phyloP scores from a whole-genome alignment of 345 rosid species.

The Lenwebbia sp. region DNA sequence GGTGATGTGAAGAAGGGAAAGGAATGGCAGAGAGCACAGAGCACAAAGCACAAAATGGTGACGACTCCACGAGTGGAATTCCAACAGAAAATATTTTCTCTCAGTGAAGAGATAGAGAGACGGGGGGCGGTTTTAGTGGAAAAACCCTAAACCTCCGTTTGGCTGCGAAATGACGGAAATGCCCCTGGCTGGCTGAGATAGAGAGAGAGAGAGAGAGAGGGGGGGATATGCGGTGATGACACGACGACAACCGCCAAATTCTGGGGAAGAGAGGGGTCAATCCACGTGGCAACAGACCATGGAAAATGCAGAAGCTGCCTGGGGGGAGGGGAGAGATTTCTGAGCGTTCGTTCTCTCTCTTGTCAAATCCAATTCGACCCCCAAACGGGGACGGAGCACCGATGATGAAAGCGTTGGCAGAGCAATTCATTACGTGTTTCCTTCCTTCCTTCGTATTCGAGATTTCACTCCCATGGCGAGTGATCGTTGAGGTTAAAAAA shows the following conservation, averaged over 20 bases:
- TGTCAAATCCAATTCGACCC: not conserved
- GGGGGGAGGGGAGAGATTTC: not conserved
- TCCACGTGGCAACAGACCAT: not conserved
- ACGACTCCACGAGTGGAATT: not conserved
- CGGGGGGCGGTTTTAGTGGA: not conserved
- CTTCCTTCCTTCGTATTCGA: not conserved
- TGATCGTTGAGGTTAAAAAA: not conserved
- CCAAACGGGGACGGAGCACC: too few relatives aligned
- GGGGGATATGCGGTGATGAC: not conserved
- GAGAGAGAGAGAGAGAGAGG: not conserved
- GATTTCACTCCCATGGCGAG: not conserved
- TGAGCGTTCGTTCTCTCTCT: not conserved
- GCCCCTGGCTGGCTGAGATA: not conserved
- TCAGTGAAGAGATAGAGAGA: not conserved
- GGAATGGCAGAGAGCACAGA: not conserved
- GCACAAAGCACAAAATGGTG: not conserved
- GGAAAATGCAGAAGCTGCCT: not conserved
- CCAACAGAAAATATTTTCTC: not conserved
- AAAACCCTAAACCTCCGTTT: not conserved
- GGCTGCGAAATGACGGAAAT: not conserved
- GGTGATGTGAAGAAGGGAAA: not conserved
- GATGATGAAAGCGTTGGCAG: not conserved
- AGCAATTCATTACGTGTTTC: not conserved
- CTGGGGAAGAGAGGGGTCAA: not conserved
- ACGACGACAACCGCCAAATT: not conserved